phyloP scores from a whole-genome alignment of 2,329 filamentous ascomycete genomes.

The Fragosphaeria purpurea region DNA sequence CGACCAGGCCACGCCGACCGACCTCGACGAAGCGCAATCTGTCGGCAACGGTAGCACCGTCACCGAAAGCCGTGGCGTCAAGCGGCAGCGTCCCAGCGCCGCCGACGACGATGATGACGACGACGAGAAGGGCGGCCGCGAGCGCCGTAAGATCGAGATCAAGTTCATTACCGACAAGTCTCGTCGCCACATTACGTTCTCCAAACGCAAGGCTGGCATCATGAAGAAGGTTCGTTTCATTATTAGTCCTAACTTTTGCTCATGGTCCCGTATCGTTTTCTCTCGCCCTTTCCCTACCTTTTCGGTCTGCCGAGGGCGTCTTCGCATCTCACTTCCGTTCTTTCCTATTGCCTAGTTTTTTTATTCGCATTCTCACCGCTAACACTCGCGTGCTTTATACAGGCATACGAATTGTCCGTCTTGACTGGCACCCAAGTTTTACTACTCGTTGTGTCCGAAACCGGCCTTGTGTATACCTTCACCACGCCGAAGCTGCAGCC shows the following conservation, averaged over 20 bases:
- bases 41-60: constrained; percentile 61
- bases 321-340: not conserved
- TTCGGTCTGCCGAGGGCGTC: too few relatives aligned
- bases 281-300: not conserved
- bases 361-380: too few relatives aligned
- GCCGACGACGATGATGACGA: constrained; percentile 95
- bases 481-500: constrained; percentile 97
- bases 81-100: constrained; percentile 73
- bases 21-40: constrained; percentile 61
- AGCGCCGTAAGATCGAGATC: constrained; percentile 99
- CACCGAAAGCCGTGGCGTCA: constrained; percentile 70
- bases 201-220: constrained; percentile 98
- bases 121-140: constrained; percentile 93
- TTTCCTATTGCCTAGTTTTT: not conserved
- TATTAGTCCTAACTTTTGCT: not conserved
- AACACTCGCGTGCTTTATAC: not conserved
- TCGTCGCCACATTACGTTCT: constrained; percentile 98
- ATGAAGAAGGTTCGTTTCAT: constrained; percentile 88
- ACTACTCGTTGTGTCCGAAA: constrained; percentile 92
- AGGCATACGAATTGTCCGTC: constrained; percentile 93
- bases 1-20: constrained; percentile 64
- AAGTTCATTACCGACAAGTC: constrained; percentile 99
- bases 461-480: constrained; percentile 94
- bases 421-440: constrained; percentile 96
- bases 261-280: not conserved